A percentile compares a stretch with the other conserved stretches of the same genome.
phyloP scores from a whole-genome alignment of 345 rosid genomes.

The Arabidopsis arenosa region DNA sequence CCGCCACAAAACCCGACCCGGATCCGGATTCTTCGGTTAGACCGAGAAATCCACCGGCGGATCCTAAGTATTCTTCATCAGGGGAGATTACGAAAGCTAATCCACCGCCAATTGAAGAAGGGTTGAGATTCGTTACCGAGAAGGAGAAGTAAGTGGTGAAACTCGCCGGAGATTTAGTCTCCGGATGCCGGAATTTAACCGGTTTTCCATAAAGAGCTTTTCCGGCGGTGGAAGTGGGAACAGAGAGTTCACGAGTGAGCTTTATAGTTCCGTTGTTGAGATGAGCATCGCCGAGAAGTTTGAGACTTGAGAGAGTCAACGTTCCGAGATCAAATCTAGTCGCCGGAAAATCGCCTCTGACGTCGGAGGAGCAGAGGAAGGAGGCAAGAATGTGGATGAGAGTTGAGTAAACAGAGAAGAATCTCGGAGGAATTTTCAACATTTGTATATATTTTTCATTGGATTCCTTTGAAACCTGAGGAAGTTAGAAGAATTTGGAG shows the following conservation, averaged over 20 bases:
- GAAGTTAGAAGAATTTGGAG: neutral
- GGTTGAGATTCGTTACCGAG: constrained; percentile 74
- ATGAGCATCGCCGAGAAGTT: constrained; percentile 93
- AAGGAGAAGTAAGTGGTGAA: constrained; percentile 91
- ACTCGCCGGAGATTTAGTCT: constrained; percentile 57
- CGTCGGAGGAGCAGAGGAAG: constrained; percentile 50
- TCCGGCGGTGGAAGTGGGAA: constrained; percentile 87
- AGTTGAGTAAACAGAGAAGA: constrained; percentile 30
- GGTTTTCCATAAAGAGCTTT: constrained; percentile 77
- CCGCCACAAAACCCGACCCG: constrained; percentile 73
- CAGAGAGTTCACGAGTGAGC: constrained; percentile 85
- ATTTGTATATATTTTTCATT: constrained; percentile 45
- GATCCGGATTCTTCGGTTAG: constrained; percentile 51
- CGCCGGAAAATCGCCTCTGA: constrained; percentile 36
- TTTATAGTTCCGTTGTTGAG: constrained; percentile 74
- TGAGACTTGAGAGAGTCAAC: constrained; percentile 68
- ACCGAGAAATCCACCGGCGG: constrained; percentile 79
- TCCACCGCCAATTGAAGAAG: constrained; percentile 93
- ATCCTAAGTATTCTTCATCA: constrained; percentile 69
- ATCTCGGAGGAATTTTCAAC: constrained; percentile 46
- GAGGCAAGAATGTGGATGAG: constrained; percentile 41
- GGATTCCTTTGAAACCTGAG: constrained; percentile 48
- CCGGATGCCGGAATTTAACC: constrained; percentile 70
- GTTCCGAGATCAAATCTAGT: constrained; percentile 83
- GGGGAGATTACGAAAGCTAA: constrained; percentile 86